Percentiles rank a stretch among this genome's conserved stretches.
These are phyloP conservation scores for Diplodia intermedia DNA, from an alignment of 2,329 filamentous ascomycete genomes.

Conservation along the genomic window DNA sequence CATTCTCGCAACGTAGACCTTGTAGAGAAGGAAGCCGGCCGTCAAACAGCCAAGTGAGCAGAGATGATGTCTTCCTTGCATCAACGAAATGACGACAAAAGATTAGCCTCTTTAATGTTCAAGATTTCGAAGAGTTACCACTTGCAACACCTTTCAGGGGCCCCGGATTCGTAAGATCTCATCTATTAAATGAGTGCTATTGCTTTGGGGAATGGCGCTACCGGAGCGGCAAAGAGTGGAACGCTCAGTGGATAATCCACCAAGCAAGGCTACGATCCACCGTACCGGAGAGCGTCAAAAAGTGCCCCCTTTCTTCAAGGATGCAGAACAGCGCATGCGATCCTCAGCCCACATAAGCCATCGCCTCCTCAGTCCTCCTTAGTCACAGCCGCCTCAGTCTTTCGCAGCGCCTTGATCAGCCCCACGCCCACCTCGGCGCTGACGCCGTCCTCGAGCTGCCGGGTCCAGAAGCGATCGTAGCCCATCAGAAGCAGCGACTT, in stretches of 20 bases:
- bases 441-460: slow-evolving; percentile 41
- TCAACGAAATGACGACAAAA: not conserved
- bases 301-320: not conserved
- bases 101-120: not conserved
- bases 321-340: not conserved
- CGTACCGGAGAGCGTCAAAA: not conserved
- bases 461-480: slow-evolving; percentile 43
- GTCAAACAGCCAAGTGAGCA: not conserved
- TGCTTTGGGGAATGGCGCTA: not conserved
- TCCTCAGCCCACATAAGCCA: too few relatives aligned
- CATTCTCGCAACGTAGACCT: not conserved
- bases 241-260: not conserved
- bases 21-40: not conserved
- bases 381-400: slow-evolving; percentile 5
- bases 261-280: not conserved
- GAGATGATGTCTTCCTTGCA: not conserved
- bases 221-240: slow-evolving; percentile 24
- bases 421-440: slow-evolving; percentile 38
- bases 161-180: not conserved
- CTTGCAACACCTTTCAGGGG: not conserved
- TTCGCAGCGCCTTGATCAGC: slow-evolving; percentile 41
- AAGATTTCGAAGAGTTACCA: not conserved
- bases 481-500: slow-evolving; percentile 44
- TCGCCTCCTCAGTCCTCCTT: not conserved
- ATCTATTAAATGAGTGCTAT: slow-evolving; percentile 8